phyloP scores from a whole-genome alignment of 768 basidiomycete genomes.

The Piloderma croceum region DNA sequence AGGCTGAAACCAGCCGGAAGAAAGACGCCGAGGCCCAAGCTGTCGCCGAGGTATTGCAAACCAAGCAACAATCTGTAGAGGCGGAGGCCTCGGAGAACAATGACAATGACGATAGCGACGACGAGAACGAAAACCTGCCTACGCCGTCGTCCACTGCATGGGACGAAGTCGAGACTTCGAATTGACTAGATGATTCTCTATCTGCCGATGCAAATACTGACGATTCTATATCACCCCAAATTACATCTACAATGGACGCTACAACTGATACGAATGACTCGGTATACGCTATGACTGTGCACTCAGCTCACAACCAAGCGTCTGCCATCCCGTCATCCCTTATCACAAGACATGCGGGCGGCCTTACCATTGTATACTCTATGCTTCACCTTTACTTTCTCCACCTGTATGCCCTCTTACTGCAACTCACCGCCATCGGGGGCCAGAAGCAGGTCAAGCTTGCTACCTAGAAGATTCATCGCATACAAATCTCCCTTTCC shows the following conservation, averaged over 20 bases:
- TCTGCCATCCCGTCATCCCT: not conserved
- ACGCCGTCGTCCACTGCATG: not conserved
- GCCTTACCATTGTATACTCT: not conserved
- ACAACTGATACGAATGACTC: not conserved
- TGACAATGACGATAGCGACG: constrained; percentile 10
- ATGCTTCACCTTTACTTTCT: not conserved
- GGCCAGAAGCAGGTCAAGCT: too few species aligned
- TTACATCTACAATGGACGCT: not conserved
- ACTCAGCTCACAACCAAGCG: not conserved
- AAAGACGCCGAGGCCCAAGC: constrained; percentile 36
- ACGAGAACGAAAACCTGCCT: not conserved
- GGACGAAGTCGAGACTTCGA: not conserved
- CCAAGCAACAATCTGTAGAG: constrained; percentile 21
- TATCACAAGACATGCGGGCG: not conserved
- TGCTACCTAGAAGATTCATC: too few species aligned
- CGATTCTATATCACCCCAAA: not conserved
- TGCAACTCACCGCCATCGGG: not conserved
- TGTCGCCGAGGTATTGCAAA: constrained; percentile 22
- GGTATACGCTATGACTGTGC: too few species aligned
- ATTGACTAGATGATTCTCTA: not conserved
- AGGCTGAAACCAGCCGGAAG: constrained; percentile 36
- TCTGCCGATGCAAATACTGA: not conserved
- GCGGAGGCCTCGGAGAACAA: constrained; percentile 17
- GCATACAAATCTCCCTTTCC: too few species aligned
- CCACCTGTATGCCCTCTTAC: not conserved